Percentiles rank a stretch among this genome's conserved stretches.
Conservation (phyloP, 179 eudicot genomes). For the Drosera spatulata region DNA sequence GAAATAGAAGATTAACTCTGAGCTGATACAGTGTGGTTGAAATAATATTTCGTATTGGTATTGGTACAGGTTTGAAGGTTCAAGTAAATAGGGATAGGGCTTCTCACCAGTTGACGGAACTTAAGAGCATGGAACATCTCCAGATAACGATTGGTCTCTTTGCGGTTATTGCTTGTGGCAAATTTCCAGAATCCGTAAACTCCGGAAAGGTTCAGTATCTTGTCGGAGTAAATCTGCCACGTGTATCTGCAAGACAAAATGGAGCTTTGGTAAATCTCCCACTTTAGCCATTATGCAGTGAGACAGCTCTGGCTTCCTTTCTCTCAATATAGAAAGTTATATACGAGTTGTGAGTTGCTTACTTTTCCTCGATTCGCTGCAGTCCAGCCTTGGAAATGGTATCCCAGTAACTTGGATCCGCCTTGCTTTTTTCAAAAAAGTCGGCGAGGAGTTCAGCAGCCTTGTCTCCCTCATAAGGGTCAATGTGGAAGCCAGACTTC, state of each 20-base stretch:
- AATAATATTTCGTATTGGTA: no score
- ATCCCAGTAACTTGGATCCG: slow-evolving; percentile 46
- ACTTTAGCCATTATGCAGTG: no score
- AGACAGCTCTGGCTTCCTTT: no score
- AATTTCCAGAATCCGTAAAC: slow-evolving; percentile 84
- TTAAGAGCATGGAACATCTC: slow-evolving; percentile 85
- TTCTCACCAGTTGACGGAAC: slow-evolving; percentile 65
- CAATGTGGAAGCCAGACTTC: slow-evolving; percentile 68
- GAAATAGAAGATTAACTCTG: no score
- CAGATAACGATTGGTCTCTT: slow-evolving; percentile 62
- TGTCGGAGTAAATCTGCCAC: slow-evolving; percentile 74
- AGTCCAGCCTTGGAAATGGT: slow-evolving; percentile 42
- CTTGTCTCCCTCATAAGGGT: slow-evolving; percentile 69
- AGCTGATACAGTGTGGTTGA: no score
- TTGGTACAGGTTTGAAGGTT: no score
- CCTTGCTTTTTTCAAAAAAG: slow-evolving; percentile 39
- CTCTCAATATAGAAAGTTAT: no score
- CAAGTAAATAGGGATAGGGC: no score
- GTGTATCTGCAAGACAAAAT: slow-evolving; percentile 40
- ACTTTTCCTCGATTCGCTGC: slow-evolving; percentile 61
- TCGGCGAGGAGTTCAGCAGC: slow-evolving; percentile 34
- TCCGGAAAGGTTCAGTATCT: slow-evolving; percentile 73
- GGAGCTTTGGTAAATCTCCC: no score
- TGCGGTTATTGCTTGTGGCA: slow-evolving; percentile 71
- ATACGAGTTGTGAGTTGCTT: background rate